phyloP scores from a whole-genome alignment of 768 basidiomycete genomes.

The Rhizopogon rudus region DNA sequence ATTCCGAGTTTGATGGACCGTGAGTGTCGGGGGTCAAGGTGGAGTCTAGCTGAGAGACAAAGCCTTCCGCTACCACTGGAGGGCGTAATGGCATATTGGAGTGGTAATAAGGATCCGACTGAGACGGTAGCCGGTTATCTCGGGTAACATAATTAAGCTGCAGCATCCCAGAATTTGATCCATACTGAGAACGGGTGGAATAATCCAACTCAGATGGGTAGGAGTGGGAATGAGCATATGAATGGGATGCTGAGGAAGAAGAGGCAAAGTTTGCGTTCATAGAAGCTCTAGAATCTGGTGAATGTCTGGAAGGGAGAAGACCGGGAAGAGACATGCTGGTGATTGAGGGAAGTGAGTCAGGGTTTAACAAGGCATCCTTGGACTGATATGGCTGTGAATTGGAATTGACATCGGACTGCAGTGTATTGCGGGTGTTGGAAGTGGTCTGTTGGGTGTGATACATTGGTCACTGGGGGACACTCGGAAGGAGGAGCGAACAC shows the following conservation, averaged over 20 bases:
- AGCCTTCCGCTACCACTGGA: not conserved
- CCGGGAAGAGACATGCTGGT: slow-evolving; percentile 17
- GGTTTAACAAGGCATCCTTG: not conserved
- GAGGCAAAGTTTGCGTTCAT: slow-evolving; percentile 1
- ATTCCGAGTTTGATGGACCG: slow-evolving; percentile 2
- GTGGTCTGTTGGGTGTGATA: slow-evolving; percentile 10
- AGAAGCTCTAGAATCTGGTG: slow-evolving; percentile 2
- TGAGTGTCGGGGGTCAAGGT: not conserved
- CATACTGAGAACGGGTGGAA: slow-evolving; percentile 3
- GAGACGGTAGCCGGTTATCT: slow-evolving; percentile 3
- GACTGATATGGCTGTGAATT: not conserved
- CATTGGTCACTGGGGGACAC: slow-evolving; percentile 1
- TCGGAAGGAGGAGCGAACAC: not conserved
- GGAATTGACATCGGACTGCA: not conserved
- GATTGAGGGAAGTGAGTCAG: slow-evolving; percentile 9
- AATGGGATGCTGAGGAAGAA: not conserved
- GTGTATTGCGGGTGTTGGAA: slow-evolving; percentile 5
- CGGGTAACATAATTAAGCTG: not conserved
- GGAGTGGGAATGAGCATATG: slow-evolving; percentile 6
- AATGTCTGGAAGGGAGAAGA: slow-evolving; percentile 1
- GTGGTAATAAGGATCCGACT: slow-evolving; percentile 2
- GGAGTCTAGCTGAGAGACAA: slow-evolving; percentile 7
- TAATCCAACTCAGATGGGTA: slow-evolving; percentile 2
- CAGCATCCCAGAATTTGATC: not conserved
- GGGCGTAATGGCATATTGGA: not conserved